phyloP scores from a whole-genome alignment of 2,329 filamentous ascomycete species.

The Colletotrichum truncatum region DNA sequence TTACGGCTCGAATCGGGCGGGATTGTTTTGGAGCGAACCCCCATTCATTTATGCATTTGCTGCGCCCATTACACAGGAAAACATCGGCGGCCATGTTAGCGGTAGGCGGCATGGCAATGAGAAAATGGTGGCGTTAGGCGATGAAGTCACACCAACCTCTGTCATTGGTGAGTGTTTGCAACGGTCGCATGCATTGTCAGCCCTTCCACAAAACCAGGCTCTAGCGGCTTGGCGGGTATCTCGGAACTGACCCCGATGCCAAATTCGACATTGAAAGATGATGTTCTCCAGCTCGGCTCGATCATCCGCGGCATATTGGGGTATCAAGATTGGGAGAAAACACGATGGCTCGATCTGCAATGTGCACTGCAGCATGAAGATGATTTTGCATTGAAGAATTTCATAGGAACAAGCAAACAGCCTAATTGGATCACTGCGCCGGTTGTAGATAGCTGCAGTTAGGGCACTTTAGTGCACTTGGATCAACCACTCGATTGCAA shows the following conservation, averaged over 20 bases:
- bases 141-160: neutral
- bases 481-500: no score
- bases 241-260: neutral
- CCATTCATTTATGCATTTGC: neutral
- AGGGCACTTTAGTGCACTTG: no score
- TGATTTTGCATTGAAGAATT: no score
- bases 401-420: no score
- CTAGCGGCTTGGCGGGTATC: conserved; percentile 2
- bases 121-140: conserved; percentile 12
- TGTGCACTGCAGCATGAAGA: no score
- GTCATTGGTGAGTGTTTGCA: conserved; percentile 1
- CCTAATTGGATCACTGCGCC: no score
- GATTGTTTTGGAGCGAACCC: neutral
- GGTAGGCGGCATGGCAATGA: neutral
- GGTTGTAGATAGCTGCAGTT: no score
- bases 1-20: neutral
- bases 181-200: neutral
- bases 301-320: neutral
- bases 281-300: neutral
- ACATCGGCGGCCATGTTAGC: conserved; percentile 3
- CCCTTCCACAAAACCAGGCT: neutral
- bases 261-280: neutral
- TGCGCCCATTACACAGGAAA: neutral
- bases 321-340: no score
- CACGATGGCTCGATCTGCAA: no score